Evolutionary conservation across 129 eudicot genomes (phyloP), one percentile per base, ranked within the genome.

Genomic region (Lonicera japonica): DNA sequence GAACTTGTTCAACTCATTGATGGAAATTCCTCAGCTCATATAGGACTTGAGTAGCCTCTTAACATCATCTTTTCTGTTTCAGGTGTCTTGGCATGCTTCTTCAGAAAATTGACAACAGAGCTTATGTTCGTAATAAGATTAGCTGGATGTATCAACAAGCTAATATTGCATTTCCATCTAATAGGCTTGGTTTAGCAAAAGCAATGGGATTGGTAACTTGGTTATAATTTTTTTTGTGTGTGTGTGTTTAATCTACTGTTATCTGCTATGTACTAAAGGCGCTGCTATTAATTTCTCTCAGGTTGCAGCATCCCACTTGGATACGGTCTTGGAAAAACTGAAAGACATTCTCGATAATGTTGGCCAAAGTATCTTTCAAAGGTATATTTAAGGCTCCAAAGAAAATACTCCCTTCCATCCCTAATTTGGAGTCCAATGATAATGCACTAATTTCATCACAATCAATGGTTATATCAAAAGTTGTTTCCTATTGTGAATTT

Each of bases 301-400:
- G 99, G 96, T 88, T 71, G 96, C 99, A 36, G 95, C 99, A 63
- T 92, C 99, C 10, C 99, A 92, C 72, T 75, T 88, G 85, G 96
- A 92, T 75, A 92, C 96, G 0, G 91, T 92, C 65, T 56, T 92
- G 86, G 99, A 92, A 57, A 92, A 92, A 79, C 87, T 92, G 43
- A 92, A 92, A 79, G 84, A 79, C 53, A 88, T 92, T 74, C 89
- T 92, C 21, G 96, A 85, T 67, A 85, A 79, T 57, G 85, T 85
- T 29, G 99, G 96, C 20, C 88, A 92, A 58, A 85, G 91, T 76
- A 21, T 92, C 54, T 72, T 92, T 24, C 80, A 85, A 68, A 92
- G 99, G 99, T 91, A 60, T 63, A 7, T 69, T 36, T 56, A 36
- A 29, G 47, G 13, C 61, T 61, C 21, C n/a, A 12, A 13, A 54